Base-by-base conservation (phyloP, 371 early-diverging fungal species). In the Capillidium rhysosporum region DNA sequence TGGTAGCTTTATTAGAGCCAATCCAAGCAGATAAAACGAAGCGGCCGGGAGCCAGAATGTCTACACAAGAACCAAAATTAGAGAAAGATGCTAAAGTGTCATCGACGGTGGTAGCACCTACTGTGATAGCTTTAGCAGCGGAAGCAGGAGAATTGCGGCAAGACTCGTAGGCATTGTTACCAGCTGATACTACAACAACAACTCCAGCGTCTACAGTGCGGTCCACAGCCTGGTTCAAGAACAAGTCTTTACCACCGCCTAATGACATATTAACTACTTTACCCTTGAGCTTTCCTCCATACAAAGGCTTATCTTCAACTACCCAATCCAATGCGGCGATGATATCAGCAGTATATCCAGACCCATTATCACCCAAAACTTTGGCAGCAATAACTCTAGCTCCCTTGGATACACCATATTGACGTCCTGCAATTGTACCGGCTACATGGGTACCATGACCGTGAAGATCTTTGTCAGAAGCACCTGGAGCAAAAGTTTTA, bases 21-120 rank as follows among this genome's bases (percentile, higher is more conserved):
- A 77, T 84, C 89, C 89, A 95, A 46, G 83, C 73, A 48, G 89
- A 89, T 41, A 71, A 59, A 47, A 98, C 91, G 59, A 89, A 77
- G 55, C 82, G 73, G 30, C 99, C 99, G 38, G 93, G 82, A 7
- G 77, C 79, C 46, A 70, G 73, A 10, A 77, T 59, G 47, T 79
- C 63, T 29, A 88, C 82, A 57, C 89, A 89, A 12, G 52, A 51
- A 0, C 92, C 92, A 47, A 57, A 70, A 64, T 87, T 88, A 41
- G 75, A 77, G 60, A 84, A 92, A 34, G 59, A 49, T 0, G 88
- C 79, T 38, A 77, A 55, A 9, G 60, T 64, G 59, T 89, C 85
- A 20, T 59, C 58, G 24, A 56, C 56, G 47, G 76, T 72, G 9
- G 72, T 71, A 4, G 85, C 80, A 10, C 81, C 86, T 24, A 79